phyloP scores from a whole-genome alignment of 306 rosid genomes.

The Mimosa pudica region DNA sequence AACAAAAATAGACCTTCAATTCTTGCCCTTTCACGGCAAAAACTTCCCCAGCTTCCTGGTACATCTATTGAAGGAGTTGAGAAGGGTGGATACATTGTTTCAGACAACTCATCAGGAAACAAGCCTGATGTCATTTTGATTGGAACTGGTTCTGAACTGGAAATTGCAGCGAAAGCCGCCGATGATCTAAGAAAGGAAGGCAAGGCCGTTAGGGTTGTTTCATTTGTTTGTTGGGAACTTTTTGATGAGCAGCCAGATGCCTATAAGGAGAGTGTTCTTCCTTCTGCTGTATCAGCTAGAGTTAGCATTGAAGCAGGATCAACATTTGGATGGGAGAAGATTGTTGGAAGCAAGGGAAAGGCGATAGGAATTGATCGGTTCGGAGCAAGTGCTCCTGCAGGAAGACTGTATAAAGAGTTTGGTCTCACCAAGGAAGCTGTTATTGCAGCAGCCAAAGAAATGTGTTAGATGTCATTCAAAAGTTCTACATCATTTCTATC shows the following conservation, averaged over 20 bases:
- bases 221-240: constrained; percentile 92
- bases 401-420: constrained; percentile 82
- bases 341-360: constrained; percentile 82
- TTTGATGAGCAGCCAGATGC: constrained; percentile 81
- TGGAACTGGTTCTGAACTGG: constrained; percentile 96
- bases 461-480: constrained; percentile 35
- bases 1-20: constrained; percentile 92
- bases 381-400: constrained; percentile 99
- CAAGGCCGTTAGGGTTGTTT: constrained; percentile 87
- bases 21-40: constrained; percentile 95
- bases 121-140: constrained; percentile 94
- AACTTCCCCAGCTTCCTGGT: constrained; percentile 78
- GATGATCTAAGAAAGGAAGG: constrained; percentile 94
- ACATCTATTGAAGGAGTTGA: constrained; percentile 87
- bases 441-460: constrained; percentile 79
- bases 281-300: constrained; percentile 82
- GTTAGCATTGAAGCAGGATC: constrained; percentile 98
- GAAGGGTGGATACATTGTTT: constrained; percentile 88
- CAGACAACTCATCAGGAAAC: constrained; percentile 86
- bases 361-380: constrained; percentile 89
- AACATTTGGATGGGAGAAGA: constrained; percentile 94
- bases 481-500: background rate
- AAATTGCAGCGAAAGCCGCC: constrained; percentile 86
- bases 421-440: constrained; percentile 95
- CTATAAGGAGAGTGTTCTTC: constrained; percentile 95